Percentiles rank a stretch among this genome's conserved stretches.
Evolutionary conservation across 163 green algal genomes (phyloP).

Genomic region (Scenedesmus sp.): DNA sequence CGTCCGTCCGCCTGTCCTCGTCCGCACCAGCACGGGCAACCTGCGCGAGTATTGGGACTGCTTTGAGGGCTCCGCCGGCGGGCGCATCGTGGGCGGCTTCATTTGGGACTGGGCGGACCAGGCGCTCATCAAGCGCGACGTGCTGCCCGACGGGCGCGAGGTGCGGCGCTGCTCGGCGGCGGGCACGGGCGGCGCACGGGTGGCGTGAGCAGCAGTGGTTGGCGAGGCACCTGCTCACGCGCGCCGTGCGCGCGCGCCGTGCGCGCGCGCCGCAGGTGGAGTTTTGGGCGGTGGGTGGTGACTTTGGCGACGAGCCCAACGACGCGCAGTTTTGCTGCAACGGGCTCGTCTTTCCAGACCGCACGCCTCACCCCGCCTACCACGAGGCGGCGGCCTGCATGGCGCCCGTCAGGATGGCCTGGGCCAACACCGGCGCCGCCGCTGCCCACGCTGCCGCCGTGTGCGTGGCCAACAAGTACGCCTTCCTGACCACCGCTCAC

Average conservation of each 20-base stretch:
- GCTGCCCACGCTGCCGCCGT: neutral
- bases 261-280: conserved; percentile 29
- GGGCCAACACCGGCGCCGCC: neutral
- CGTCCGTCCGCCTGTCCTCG: too few species aligned
- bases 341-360: conserved; percentile 91
- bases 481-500: conserved; percentile 56
- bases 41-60: conserved; percentile 88
- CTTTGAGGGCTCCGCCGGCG: conserved; percentile 59
- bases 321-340: conserved; percentile 98
- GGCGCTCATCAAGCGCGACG: conserved; percentile 61
- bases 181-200: too few species aligned
- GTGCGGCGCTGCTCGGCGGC: too few species aligned
- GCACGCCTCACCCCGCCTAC: conserved; percentile 81
- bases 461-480: conserved; percentile 46
- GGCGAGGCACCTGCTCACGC: too few species aligned
- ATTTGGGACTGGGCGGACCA: conserved; percentile 99
- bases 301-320: conserved; percentile 92
- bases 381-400: conserved; percentile 70
- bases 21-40: conserved; percentile 78
- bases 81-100: conserved; percentile 88
- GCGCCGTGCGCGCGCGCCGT: too few species aligned
- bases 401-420: conserved; percentile 69
- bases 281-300: conserved; percentile 92
- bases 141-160: conserved; percentile 18
- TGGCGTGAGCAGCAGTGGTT: too few species aligned